phyloP scores from a whole-genome alignment of 2,329 filamentous ascomycete species.

The Teratosphaeria epicoccoides region DNA sequence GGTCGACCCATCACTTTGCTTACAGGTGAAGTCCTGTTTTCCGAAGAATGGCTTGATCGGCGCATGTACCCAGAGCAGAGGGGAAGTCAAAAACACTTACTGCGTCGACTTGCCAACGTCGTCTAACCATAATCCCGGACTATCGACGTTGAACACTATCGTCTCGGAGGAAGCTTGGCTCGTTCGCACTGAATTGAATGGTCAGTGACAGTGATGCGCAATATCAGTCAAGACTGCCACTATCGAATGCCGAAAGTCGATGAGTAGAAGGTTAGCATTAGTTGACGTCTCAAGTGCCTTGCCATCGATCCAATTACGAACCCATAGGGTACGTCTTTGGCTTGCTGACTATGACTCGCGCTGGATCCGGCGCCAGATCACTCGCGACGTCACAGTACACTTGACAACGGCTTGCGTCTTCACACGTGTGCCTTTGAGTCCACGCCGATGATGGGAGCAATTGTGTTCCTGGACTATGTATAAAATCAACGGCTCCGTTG shows the following conservation, averaged over 20 bases:
- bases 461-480: conserved; percentile 12
- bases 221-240: neutral
- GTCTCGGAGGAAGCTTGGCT: conserved; percentile 14
- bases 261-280: too few species aligned
- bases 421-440: conserved; percentile 13
- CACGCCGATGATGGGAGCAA: conserved; percentile 13
- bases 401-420: conserved; percentile 17
- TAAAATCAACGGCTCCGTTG: conserved; percentile 6
- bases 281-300: too few species aligned
- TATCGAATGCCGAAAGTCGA: conserved; percentile 4
- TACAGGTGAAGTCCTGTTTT: conserved; percentile 25
- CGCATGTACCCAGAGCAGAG: neutral
- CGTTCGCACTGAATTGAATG: conserved; percentile 12
- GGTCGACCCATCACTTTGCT: too few species aligned
- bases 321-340: conserved; percentile 8
- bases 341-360: conserved; percentile 10
- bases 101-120: conserved; percentile 4
- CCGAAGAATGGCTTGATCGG: neutral
- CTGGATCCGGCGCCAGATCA: conserved; percentile 10
- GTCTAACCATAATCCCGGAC: conserved; percentile 8
- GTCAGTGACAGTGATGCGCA: neutral
- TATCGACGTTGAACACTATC: conserved; percentile 16
- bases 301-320: too few species aligned
- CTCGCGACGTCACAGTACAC: conserved; percentile 5
- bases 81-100: neutral